phyloP scores from a whole-genome alignment of 805 yeast species.

The Yamadazyma endophytica region DNA sequence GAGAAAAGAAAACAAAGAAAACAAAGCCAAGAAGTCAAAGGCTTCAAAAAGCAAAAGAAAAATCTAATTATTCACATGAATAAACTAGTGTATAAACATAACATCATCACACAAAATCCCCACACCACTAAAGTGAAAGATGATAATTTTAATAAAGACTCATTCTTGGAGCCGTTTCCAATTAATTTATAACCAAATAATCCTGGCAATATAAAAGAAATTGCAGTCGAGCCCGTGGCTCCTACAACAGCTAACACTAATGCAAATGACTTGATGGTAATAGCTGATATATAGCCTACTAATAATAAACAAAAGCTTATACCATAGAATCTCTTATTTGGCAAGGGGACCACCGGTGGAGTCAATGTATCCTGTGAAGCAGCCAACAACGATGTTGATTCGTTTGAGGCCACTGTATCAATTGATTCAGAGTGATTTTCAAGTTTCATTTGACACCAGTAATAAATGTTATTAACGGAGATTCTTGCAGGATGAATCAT shows the following conservation, averaged over 20 bases:
- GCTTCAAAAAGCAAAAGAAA: slow-evolving; percentile 1
- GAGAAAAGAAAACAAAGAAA: slow-evolving; percentile 12
- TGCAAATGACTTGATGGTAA: slow-evolving; percentile 60
- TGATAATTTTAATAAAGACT: slow-evolving; percentile 25
- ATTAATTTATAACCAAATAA: slow-evolving; percentile 63
- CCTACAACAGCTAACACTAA: slow-evolving; percentile 71
- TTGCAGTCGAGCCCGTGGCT: slow-evolving; percentile 78
- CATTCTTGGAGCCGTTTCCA: slow-evolving; percentile 22
- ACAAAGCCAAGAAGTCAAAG: slow-evolving; percentile 8
- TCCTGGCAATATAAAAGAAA: slow-evolving; percentile 76
- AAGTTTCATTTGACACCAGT: slow-evolving; percentile 51
- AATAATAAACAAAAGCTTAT: slow-evolving; percentile 46
- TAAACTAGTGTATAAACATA: slow-evolving; percentile 50
- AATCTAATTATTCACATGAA: slow-evolving; percentile 18
- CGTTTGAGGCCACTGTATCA: slow-evolving; percentile 1
- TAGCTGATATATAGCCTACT: slow-evolving; percentile 51
- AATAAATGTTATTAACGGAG: slow-evolving; percentile 52
- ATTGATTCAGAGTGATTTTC: background rate
- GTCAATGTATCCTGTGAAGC: slow-evolving; percentile 27
- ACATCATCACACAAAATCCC: slow-evolving; percentile 51
- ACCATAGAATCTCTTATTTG: slow-evolving; percentile 42
- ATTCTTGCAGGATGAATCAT: slow-evolving; percentile 80
- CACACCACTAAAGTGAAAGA: slow-evolving; percentile 45
- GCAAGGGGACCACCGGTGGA: slow-evolving; percentile 46
- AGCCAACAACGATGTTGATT: slow-evolving; percentile 5